phyloP scores from a whole-genome alignment of 441 rosid species.

The Adansonia grandidieri region DNA sequence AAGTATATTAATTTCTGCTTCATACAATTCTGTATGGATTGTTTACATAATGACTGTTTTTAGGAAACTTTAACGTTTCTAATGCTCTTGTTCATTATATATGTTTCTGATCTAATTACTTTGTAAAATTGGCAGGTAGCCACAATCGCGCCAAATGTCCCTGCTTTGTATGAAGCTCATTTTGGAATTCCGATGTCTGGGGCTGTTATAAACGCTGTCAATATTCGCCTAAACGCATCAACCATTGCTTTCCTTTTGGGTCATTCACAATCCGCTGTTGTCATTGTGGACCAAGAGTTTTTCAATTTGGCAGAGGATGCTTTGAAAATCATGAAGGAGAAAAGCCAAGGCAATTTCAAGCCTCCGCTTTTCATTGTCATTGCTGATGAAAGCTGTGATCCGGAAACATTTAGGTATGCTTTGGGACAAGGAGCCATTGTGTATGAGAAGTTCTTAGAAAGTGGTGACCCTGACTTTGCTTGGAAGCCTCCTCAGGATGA shows the following conservation, averaged over 20 bases:
- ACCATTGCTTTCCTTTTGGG: conserved; percentile 76
- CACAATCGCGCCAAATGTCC: conserved; percentile 79
- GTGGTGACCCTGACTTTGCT: conserved; percentile 66
- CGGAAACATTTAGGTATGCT: conserved; percentile 51
- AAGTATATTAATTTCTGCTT: no score
- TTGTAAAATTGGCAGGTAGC: conserved; percentile 61
- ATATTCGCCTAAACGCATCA: conserved; percentile 73
- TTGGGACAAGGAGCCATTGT: conserved; percentile 71
- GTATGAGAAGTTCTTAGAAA: conserved; percentile 67
- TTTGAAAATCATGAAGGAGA: conserved; percentile 58
- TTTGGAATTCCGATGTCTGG: conserved; percentile 97
- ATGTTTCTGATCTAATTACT: background rate
- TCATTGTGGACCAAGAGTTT: conserved; percentile 87
- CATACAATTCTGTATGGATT: no score
- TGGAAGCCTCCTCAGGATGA: conserved; percentile 86
- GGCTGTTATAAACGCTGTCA: conserved; percentile 75
- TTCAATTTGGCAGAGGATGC: conserved; percentile 72
- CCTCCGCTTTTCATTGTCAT: conserved; percentile 68
- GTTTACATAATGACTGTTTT: no score
- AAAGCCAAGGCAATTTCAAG: conserved; percentile 50
- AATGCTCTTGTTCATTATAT: no score
- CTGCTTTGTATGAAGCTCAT: conserved; percentile 89
- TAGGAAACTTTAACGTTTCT: no score
- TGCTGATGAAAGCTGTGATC: conserved; percentile 74
- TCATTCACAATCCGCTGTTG: conserved; percentile 65